Evolutionary conservation across 2,329 filamentous ascomycete species (phyloP).

Genomic region (Huntiella omanensis): DNA sequence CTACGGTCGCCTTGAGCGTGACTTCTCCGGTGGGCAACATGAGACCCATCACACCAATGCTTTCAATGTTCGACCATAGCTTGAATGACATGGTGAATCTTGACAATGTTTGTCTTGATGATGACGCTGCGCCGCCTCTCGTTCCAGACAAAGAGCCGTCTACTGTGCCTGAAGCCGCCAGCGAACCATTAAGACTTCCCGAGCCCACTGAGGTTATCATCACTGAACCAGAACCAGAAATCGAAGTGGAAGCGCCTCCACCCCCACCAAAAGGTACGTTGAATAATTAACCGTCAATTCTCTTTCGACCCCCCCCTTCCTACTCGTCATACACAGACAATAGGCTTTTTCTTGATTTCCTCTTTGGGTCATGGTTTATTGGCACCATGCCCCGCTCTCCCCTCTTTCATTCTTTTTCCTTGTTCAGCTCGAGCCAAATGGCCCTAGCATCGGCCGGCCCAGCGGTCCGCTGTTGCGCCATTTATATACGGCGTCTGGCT

Average conservation of each 20-base stretch:
- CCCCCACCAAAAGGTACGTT: constrained; percentile 10
- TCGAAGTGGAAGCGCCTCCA: not conserved
- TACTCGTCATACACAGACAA: too few relatives aligned
- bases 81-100: constrained; percentile 28
- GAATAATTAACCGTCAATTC: too few relatives aligned
- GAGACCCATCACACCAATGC: constrained; percentile 10
- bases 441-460: not conserved
- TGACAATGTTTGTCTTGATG: constrained; percentile 49
- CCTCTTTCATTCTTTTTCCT: not conserved
- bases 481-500: too few relatives aligned
- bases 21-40: constrained; percentile 9
- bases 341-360: too few relatives aligned
- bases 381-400: not conserved
- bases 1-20: constrained; percentile 8
- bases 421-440: not conserved
- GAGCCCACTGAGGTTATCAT: not conserved
- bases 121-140: constrained; percentile 22
- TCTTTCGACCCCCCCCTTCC: too few relatives aligned
- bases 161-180: too few relatives aligned
- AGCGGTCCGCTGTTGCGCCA: too few relatives aligned
- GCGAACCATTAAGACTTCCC: not conserved
- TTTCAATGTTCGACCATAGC: constrained; percentile 17
- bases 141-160: constrained; percentile 6
- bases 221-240: not conserved
- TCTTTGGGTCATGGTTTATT: too few relatives aligned